Evolutionary conservation across 345 rosid genomes (phyloP).

Genomic region (Bruguiera parviflora): DNA sequence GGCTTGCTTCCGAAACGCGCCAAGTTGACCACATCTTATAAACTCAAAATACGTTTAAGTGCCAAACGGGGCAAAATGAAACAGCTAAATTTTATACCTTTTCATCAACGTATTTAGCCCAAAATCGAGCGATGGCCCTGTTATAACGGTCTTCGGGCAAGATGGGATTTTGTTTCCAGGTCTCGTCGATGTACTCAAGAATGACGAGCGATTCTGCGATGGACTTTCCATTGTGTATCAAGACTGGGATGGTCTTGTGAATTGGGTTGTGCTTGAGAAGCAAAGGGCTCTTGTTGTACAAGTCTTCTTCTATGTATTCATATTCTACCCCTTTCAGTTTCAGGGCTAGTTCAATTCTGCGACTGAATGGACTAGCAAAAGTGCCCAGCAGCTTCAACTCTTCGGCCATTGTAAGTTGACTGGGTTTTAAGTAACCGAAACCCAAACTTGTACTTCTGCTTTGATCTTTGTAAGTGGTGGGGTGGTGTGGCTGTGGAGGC

Average conservation of each 20-base stretch:
- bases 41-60: background rate
- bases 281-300: conserved; percentile 14
- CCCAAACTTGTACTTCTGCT: too few species aligned
- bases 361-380: conserved; percentile 13
- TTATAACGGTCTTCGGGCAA: conserved; percentile 13
- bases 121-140: conserved; percentile 16
- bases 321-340: conserved; percentile 17
- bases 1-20: too few species aligned
- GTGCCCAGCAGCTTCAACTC: conserved; percentile 17
- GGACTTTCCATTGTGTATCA: conserved; percentile 20
- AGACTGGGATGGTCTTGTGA: conserved; percentile 20
- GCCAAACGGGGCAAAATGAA: background rate
- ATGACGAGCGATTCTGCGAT: conserved; percentile 17
- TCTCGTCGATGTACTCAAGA: conserved; percentile 21
- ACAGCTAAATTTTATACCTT: background rate
- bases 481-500: too few species aligned
- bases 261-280: conserved; percentile 8
- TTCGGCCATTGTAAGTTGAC: background rate
- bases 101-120: conserved; percentile 17
- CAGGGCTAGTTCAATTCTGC: conserved; percentile 4
- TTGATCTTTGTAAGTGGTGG: too few species aligned
- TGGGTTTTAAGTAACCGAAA: too few species aligned
- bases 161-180: conserved; percentile 11
- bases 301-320: conserved; percentile 18
- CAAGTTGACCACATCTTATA: too few species aligned